A percentile compares a stretch with the other conserved stretches of the same genome.
Evolutionary conservation across 305 asterid species (phyloP).

Genomic region (Ruellia speciosa): DNA sequence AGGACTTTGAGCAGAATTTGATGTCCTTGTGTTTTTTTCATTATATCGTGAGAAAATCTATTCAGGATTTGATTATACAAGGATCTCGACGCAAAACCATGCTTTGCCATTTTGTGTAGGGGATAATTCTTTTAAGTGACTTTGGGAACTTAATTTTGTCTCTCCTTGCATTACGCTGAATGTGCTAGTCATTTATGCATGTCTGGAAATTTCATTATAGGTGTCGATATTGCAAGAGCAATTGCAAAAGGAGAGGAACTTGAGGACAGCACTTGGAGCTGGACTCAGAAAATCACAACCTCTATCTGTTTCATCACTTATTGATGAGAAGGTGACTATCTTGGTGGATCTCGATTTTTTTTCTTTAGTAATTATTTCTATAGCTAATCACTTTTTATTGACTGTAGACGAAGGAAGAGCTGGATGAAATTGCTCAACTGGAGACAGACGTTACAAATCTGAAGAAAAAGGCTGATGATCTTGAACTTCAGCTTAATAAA

Average conservation of each 20-base stretch:
- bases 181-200: background rate
- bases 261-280: slow-evolving; percentile 66
- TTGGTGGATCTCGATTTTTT: slow-evolving; percentile 13
- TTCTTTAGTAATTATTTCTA: background rate
- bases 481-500: slow-evolving; percentile 51
- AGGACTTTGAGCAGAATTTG: slow-evolving; percentile 14
- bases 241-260: slow-evolving; percentile 66
- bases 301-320: slow-evolving; percentile 34
- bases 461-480: slow-evolving; percentile 63
- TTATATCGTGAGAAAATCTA: too few species aligned
- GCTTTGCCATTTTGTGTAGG: background rate
- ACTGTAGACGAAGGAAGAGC: slow-evolving; percentile 50
- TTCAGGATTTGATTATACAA: background rate
- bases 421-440: slow-evolving; percentile 57
- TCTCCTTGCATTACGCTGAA: slow-evolving; percentile 3
- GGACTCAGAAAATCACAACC: slow-evolving; percentile 45
- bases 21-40: background rate
- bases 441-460: slow-evolving; percentile 51
- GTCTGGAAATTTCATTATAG: slow-evolving; percentile 33
- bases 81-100: background rate
- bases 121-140: background rate
- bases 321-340: slow-evolving; percentile 54
- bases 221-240: slow-evolving; percentile 65
- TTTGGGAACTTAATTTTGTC: background rate
- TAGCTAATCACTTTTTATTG: slow-evolving; percentile 26